A percentile compares a stretch with the other conserved stretches of the same genome.
Evolutionary conservation across 768 basidiomycete species (phyloP).

Genomic region (Boletus rufocinnamomeus): DNA sequence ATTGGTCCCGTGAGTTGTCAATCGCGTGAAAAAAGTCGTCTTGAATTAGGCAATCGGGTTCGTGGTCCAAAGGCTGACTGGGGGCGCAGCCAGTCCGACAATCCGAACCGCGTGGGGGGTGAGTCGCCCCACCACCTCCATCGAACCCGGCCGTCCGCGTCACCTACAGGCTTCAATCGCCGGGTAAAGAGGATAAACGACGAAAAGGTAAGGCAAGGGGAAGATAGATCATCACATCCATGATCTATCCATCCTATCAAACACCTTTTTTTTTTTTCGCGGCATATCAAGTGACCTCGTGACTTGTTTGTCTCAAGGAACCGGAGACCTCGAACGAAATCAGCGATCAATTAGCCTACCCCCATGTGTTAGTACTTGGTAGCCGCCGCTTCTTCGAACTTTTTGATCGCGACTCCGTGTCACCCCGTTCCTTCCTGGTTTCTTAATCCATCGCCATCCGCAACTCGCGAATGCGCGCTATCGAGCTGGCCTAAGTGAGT

Average conservation of each 20-base stretch:
- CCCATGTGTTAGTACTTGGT: conserved; percentile 10
- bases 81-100: background rate
- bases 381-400: background rate
- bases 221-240: too few relatives aligned
- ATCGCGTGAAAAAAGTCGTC: conserved; percentile 11
- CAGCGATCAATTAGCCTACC: conserved; percentile 2
- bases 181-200: too few relatives aligned
- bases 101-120: background rate
- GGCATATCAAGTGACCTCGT: conserved; percentile 7
- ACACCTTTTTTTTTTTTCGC: too few relatives aligned
- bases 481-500: conserved; percentile 19
- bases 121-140: too few relatives aligned
- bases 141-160: too few relatives aligned
- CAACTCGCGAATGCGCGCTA: conserved; percentile 19
- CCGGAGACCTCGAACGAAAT: conserved; percentile 4
- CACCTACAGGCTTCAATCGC: too few relatives aligned
- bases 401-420: conserved; percentile 9
- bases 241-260: too few relatives aligned
- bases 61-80: background rate
- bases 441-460: conserved; percentile 10
- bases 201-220: too few relatives aligned
- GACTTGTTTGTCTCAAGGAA: conserved; percentile 16
- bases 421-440: background rate
- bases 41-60: conserved; percentile 5
- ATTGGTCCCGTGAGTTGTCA: background rate